Evolutionary conservation across 2,329 filamentous ascomycete species (phyloP).

Genomic region (Cylindrodendrum hubeiense): DNA sequence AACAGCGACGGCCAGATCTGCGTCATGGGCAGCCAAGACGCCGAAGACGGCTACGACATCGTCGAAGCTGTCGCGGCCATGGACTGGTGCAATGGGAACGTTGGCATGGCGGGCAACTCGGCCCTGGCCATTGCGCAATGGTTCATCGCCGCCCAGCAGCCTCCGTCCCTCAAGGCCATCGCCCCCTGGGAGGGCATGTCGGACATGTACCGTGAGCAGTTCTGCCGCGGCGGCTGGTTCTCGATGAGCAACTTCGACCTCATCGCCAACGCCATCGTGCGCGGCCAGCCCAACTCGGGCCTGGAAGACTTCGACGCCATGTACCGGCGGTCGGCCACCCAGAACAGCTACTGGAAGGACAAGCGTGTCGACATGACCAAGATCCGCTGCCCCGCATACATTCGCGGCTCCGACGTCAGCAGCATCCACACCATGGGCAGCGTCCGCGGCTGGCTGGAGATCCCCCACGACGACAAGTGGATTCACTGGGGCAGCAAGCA

Average conservation of each 20-base stretch:
- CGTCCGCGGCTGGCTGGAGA: slow-evolving; percentile 37
- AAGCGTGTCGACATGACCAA: slow-evolving; percentile 28
- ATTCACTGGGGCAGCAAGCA: slow-evolving; percentile 35
- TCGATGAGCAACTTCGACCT: slow-evolving; percentile 27
- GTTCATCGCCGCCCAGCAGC: slow-evolving; percentile 36
- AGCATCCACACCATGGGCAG: slow-evolving; percentile 41
- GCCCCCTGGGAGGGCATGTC: slow-evolving; percentile 42
- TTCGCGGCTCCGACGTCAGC: slow-evolving; percentile 36
- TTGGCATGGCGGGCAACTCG: slow-evolving; percentile 47
- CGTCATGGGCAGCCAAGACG: slow-evolving; percentile 37
- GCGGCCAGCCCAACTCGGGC: not conserved
- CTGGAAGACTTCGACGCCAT: slow-evolving; percentile 20
- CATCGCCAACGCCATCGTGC: slow-evolving; percentile 15
- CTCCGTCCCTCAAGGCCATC: slow-evolving; percentile 38
- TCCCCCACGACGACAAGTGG: slow-evolving; percentile 36
- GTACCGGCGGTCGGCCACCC: slow-evolving; percentile 4
- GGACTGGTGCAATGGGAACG: slow-evolving; percentile 45
- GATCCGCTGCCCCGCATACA: slow-evolving; percentile 35
- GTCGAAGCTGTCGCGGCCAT: slow-evolving; percentile 44
- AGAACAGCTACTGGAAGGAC: slow-evolving; percentile 24
- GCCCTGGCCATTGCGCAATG: slow-evolving; percentile 38
- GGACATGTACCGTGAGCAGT: slow-evolving; percentile 25
- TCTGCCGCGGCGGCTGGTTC: slow-evolving; percentile 29
- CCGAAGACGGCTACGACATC: slow-evolving; percentile 44
- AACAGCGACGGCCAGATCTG: slow-evolving; percentile 17